Conservation (phyloP, 2,329 filamentous ascomycete species). For the Cladophialophora yegresii region DNA sequence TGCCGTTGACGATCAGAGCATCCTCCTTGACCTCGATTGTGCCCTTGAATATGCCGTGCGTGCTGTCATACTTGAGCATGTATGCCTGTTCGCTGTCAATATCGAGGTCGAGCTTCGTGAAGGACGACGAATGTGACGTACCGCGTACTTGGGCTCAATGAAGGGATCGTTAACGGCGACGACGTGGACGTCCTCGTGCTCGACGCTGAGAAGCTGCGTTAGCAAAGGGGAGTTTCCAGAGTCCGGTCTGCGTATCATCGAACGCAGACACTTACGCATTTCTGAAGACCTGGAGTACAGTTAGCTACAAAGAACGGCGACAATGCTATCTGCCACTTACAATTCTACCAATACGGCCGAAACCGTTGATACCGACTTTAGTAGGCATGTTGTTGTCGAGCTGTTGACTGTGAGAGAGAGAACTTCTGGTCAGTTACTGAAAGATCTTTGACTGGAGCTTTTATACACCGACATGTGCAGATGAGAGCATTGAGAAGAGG, state of each 20-base stretch:
- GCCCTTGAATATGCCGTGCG: slow-evolving; percentile 96
- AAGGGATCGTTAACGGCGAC: slow-evolving; percentile 99
- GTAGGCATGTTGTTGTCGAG: slow-evolving; percentile 53
- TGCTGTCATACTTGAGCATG: slow-evolving; percentile 99
- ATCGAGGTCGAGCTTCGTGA: not conserved
- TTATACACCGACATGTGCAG: slow-evolving; percentile 11
- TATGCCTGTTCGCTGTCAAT: slow-evolving; percentile 67
- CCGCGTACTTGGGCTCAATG: slow-evolving; percentile 96
- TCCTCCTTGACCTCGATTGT: slow-evolving; percentile 73
- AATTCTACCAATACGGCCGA: slow-evolving; percentile 98
- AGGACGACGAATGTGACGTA: slow-evolving; percentile 57
- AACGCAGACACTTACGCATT: slow-evolving; percentile 68
- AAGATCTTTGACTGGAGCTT: slow-evolving; percentile 11
- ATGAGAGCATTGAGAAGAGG: slow-evolving; percentile 1
- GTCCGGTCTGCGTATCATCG: slow-evolving; percentile 12
- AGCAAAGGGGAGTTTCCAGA: slow-evolving; percentile 34
- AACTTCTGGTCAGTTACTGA: slow-evolving; percentile 19
- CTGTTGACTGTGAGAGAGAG: slow-evolving; percentile 17
- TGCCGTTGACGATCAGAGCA: slow-evolving; percentile 85
- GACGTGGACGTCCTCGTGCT: slow-evolving; percentile 85
- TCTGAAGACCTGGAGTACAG: slow-evolving; percentile 71
- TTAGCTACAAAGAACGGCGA: slow-evolving; percentile 36
- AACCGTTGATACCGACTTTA: slow-evolving; percentile 98
- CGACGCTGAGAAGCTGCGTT: slow-evolving; percentile 56
- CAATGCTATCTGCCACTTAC: slow-evolving; percentile 45